These are phyloP conservation scores for Mycena crocata DNA, from an alignment of 768 basidiomycete genomes.

Conservation along the genomic window DNA sequence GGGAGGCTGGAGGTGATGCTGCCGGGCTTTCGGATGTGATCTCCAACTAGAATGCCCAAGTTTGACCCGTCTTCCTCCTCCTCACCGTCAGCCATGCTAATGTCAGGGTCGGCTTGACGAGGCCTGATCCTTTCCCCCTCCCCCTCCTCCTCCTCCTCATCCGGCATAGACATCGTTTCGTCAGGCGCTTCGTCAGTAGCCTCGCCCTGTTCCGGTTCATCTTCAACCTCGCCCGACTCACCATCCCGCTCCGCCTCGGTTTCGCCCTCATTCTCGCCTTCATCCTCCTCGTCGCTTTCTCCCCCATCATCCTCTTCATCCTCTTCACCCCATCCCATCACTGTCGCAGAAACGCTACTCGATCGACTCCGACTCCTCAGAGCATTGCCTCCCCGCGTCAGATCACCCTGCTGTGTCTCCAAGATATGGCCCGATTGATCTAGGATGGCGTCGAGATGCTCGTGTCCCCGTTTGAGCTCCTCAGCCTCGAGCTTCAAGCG, in stretches of 20 bases:
- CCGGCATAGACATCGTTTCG: slow-evolving; percentile 17
- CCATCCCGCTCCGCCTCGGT: slow-evolving; percentile 50
- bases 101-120: slow-evolving; percentile 4
- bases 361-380: slow-evolving; percentile 64
- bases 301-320: slow-evolving; percentile 50
- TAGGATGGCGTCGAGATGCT: slow-evolving; percentile 90
- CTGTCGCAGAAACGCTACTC: slow-evolving; percentile 56
- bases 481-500: slow-evolving; percentile 76
- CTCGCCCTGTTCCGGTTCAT: slow-evolving; percentile 43
- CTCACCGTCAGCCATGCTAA: slow-evolving; percentile 46
- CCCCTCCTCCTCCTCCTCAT: slow-evolving; percentile 35
- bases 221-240: slow-evolving; percentile 46
- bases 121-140: not conserved
- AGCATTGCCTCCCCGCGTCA: slow-evolving; percentile 57
- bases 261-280: slow-evolving; percentile 41
- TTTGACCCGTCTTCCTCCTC: slow-evolving; percentile 1
- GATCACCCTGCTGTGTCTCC: slow-evolving; percentile 83
- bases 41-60: slow-evolving; percentile 9
- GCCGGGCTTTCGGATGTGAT: slow-evolving; percentile 10
- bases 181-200: slow-evolving; percentile 42
- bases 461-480: slow-evolving; percentile 81
- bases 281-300: slow-evolving; percentile 43
- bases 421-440: slow-evolving; percentile 90
- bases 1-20: slow-evolving; percentile 14
- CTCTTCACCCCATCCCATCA: slow-evolving; percentile 52